phyloP scores from a whole-genome alignment of 2,329 filamentous ascomycete species.

The Delphinella strobiligena region DNA sequence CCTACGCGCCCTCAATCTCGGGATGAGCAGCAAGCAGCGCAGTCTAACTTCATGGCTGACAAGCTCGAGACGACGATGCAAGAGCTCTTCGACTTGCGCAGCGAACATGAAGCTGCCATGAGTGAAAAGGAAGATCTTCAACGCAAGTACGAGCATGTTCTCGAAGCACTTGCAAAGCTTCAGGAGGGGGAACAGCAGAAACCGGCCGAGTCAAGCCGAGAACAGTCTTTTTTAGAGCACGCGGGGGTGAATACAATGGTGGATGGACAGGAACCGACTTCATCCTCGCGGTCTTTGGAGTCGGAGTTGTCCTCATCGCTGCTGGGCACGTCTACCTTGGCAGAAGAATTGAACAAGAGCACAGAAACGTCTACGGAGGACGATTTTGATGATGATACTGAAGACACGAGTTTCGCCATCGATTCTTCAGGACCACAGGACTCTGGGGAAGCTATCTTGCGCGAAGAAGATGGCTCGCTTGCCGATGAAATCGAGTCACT shows the following conservation, averaged over 20 bases:
- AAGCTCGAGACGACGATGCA: constrained; percentile 86
- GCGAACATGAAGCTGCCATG: constrained; percentile 78
- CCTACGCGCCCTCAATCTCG: background rate
- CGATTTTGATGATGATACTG: background rate
- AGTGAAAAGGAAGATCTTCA: constrained; percentile 72
- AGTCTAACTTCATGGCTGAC: constrained; percentile 76
- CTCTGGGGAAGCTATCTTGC: constrained; percentile 8
- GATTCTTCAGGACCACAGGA: no score
- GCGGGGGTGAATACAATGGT: constrained; percentile 60
- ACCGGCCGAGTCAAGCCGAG: constrained; percentile 46
- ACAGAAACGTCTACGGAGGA: constrained; percentile 15
- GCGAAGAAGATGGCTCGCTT: constrained; percentile 10
- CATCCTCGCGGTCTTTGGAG: constrained; percentile 82
- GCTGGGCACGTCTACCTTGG: constrained; percentile 44
- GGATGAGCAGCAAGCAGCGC: constrained; percentile 29
- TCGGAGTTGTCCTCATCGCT: constrained; percentile 85
- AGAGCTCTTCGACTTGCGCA: constrained; percentile 78
- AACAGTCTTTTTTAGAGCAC: constrained; percentile 77
- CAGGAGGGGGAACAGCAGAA: constrained; percentile 70
- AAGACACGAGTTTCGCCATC: no score
- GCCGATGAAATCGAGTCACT: constrained; percentile 59
- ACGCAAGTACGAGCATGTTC: constrained; percentile 79
- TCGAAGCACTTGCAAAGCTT: constrained; percentile 69
- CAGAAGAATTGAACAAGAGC: constrained; percentile 37
- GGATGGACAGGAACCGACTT: constrained; percentile 44